These are phyloP conservation scores for Stemphylium lycopersici DNA, from an alignment of 2,329 filamentous ascomycete species.

Conservation along the genomic window DNA sequence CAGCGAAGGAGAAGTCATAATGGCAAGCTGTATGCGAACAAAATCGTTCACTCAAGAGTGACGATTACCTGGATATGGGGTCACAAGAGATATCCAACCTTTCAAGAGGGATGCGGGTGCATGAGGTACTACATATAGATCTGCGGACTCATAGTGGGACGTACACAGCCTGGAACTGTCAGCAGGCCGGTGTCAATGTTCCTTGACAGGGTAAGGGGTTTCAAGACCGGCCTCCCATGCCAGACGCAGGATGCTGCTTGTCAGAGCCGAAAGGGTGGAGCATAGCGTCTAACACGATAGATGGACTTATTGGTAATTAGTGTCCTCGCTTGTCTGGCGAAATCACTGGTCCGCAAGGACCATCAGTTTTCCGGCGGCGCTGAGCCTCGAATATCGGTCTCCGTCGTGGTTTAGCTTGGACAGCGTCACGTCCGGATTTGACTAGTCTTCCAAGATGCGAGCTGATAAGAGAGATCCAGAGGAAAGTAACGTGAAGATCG, in stretches of 20 bases:
- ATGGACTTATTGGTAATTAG: constrained; percentile 10
- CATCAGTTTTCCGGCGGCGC: constrained; percentile 9
- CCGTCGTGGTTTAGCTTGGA: constrained; percentile 10
- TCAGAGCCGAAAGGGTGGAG: constrained; percentile 25
- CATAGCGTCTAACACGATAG: constrained; percentile 21
- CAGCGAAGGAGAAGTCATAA: constrained; percentile 43
- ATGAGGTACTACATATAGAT: constrained; percentile 38
- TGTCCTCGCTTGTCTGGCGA: constrained; percentile 17
- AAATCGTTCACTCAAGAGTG: constrained; percentile 6
- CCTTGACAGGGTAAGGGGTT: constrained; percentile 23
- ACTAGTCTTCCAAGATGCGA: constrained; percentile 11
- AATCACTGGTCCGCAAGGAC: constrained; percentile 19
- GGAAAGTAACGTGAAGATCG: constrained; percentile 3
- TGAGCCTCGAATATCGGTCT: constrained; percentile 10
- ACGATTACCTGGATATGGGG: constrained; percentile 13
- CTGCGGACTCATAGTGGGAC: constrained; percentile 23
- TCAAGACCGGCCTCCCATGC: constrained; percentile 30
- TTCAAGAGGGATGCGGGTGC: constrained; percentile 15
- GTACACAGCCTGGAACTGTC: constrained; percentile 19
- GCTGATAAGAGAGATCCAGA: not conserved
- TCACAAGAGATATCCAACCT: constrained; percentile 17
- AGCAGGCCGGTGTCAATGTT: constrained; percentile 21
- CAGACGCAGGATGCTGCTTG: constrained; percentile 24
- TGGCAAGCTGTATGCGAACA: constrained; percentile 15
- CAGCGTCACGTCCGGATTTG: constrained; percentile 19